Percentiles rank a stretch among this genome's conserved stretches.
phyloP scores from a whole-genome alignment of 768 basidiomycete genomes.

The Tubosaeta sp. region DNA sequence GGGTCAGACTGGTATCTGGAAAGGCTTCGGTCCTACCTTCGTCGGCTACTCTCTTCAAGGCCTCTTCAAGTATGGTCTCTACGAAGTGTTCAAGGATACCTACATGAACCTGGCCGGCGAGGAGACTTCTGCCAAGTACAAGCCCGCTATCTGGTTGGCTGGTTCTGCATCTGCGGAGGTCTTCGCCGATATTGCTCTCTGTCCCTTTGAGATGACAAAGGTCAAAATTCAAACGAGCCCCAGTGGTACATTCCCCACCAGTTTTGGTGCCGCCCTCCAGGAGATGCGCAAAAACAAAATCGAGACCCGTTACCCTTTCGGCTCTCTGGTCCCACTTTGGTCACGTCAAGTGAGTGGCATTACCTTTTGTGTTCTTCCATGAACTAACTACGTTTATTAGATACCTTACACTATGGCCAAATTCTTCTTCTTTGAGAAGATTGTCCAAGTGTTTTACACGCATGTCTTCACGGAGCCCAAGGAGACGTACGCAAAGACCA shows the following conservation, averaged over 20 bases:
- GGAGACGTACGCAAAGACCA: slow-evolving; percentile 72
- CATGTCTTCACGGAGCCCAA: slow-evolving; percentile 80
- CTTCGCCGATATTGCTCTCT: slow-evolving; percentile 94
- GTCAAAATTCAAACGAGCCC: slow-evolving; percentile 85
- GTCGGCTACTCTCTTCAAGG: slow-evolving; percentile 95
- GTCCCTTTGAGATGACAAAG: slow-evolving; percentile 92
- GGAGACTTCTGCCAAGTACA: slow-evolving; percentile 74
- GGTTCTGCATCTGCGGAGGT: slow-evolving; percentile 94
- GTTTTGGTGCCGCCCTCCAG: slow-evolving; percentile 65
- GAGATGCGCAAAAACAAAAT: slow-evolving; percentile 63
- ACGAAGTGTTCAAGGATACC: slow-evolving; percentile 92
- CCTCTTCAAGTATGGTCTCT: slow-evolving; percentile 98
- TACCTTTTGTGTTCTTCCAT: background rate
- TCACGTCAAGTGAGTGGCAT: slow-evolving; percentile 47
- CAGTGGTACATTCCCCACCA: slow-evolving; percentile 71
- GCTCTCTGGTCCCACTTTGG: slow-evolving; percentile 82
- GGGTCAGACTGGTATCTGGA: slow-evolving; percentile 85
- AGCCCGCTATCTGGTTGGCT: slow-evolving; percentile 88
- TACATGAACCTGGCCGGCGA: slow-evolving; percentile 91
- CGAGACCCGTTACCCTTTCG: slow-evolving; percentile 82
- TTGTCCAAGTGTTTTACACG: slow-evolving; percentile 82
- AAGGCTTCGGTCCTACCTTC: slow-evolving; percentile 90
- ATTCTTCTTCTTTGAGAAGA: slow-evolving; percentile 94
- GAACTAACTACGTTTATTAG: background rate
- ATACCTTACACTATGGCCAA: slow-evolving; percentile 97